Percentiles rank a stretch among this genome's conserved stretches.
phyloP scores from a whole-genome alignment of 371 early-diverging fungal species.

The Lichtheimia ornata region DNA sequence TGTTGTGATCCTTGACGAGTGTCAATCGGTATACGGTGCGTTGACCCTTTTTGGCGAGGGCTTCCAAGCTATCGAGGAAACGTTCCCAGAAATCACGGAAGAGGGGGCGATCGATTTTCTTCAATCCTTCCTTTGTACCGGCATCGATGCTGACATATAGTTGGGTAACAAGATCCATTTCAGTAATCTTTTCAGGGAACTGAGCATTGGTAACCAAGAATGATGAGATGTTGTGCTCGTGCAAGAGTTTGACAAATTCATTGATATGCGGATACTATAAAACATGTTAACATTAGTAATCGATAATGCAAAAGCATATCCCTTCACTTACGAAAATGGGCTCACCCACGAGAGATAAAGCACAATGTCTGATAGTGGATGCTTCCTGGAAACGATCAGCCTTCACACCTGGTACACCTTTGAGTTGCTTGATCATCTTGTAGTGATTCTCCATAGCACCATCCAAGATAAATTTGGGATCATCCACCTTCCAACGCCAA shows the following conservation, averaged over 20 bases:
- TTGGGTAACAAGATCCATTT: conserved; percentile 76
- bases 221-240: conserved; percentile 71
- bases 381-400: conserved; percentile 80
- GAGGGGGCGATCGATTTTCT: conserved; percentile 80
- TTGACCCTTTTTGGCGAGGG: conserved; percentile 62
- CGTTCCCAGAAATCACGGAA: conserved; percentile 87
- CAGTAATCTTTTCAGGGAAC: conserved; percentile 72
- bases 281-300: background rate
- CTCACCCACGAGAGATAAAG: conserved; percentile 75
- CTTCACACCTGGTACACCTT: conserved; percentile 76
- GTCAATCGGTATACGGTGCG: conserved; percentile 81
- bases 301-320: background rate
- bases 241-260: conserved; percentile 72
- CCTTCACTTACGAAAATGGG: conserved; percentile 68
- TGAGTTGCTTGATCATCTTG: conserved; percentile 79
- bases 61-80: conserved; percentile 70
- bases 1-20: conserved; percentile 79
- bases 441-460: conserved; percentile 79
- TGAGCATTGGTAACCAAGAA: conserved; percentile 87
- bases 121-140: conserved; percentile 74
- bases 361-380: conserved; percentile 69
- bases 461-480: conserved; percentile 70
- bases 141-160: conserved; percentile 84
- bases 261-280: conserved; percentile 80
- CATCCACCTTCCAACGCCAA: conserved; percentile 84